phyloP scores from a whole-genome alignment of 371 early-diverging fungal species.

The Actinomortierella wolfii region DNA sequence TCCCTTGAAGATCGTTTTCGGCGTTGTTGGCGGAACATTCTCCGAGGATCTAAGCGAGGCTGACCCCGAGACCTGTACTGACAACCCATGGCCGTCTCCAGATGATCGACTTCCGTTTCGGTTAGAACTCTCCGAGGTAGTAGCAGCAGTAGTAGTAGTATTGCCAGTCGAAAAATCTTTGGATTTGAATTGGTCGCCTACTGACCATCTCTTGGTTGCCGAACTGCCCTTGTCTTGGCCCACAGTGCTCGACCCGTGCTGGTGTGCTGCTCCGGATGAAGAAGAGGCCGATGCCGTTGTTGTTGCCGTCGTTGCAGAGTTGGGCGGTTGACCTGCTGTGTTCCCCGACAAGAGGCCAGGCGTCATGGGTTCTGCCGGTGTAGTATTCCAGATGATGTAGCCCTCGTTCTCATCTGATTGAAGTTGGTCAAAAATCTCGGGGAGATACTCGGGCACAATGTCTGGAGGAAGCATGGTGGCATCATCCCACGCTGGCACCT shows the following conservation, averaged over 20 bases:
- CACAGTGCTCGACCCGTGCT: not conserved
- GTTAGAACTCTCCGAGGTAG: not conserved
- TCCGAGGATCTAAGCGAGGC: not conserved
- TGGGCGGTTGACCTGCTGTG: not conserved
- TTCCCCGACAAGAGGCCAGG: not conserved
- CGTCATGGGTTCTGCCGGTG: slow-evolving; percentile 41
- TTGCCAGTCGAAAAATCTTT: slow-evolving; percentile 21
- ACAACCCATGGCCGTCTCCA: slow-evolving; percentile 5
- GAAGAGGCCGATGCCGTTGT: slow-evolving; percentile 10
- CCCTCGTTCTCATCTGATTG: slow-evolving; percentile 55
- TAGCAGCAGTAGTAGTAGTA: slow-evolving; percentile 11
- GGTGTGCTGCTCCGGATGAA: slow-evolving; percentile 23
- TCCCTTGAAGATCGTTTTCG: slow-evolving; percentile 5
- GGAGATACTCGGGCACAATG: slow-evolving; percentile 45
- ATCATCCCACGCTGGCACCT: not conserved
- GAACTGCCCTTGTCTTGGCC: not conserved
- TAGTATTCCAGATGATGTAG: slow-evolving; percentile 58
- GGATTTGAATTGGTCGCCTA: not conserved
- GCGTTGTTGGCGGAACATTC: slow-evolving; percentile 1
- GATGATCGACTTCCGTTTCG: not conserved
- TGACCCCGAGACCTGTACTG: not conserved
- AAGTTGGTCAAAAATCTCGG: slow-evolving; percentile 55
- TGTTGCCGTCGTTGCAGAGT: not conserved
- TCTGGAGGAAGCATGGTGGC: too few species aligned
- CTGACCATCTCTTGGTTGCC: not conserved